Percentiles rank a stretch among this genome's conserved stretches.
Conservation (phyloP, 2,329 filamentous ascomycete genomes). For the Phaeoacremonium minimum region DNA sequence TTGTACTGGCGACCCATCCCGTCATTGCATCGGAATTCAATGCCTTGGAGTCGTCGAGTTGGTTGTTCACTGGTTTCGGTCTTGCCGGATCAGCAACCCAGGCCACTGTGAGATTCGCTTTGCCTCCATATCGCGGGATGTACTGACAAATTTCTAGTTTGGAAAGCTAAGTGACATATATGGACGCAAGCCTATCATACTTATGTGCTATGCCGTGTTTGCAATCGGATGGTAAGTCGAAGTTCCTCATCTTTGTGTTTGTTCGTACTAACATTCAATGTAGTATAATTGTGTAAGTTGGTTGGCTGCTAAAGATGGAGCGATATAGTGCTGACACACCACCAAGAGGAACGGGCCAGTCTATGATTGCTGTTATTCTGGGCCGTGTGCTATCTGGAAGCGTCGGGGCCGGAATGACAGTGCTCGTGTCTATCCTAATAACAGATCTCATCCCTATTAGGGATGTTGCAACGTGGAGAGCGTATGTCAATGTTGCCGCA, state of each 20-base stretch:
- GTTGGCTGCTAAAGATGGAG: not conserved
- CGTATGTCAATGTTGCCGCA: constrained; percentile 47
- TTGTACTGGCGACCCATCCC: constrained; percentile 64
- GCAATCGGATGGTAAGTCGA: constrained; percentile 38
- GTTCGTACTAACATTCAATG: not conserved
- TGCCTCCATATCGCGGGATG: not conserved
- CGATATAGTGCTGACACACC: not conserved
- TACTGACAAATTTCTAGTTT: constrained; percentile 24
- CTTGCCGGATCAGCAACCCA: constrained; percentile 48
- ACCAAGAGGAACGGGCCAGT: constrained; percentile 35
- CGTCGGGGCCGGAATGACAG: constrained; percentile 45
- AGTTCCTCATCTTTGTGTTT: not conserved
- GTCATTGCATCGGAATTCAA: constrained; percentile 58
- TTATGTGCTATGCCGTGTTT: constrained; percentile 46
- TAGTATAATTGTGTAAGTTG: constrained; percentile 22
- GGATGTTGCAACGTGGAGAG: constrained; percentile 49
- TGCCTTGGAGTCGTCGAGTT: constrained; percentile 50
- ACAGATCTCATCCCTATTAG: constrained; percentile 48
- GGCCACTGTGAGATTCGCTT: constrained; percentile 35
- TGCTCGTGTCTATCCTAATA: constrained; percentile 46
- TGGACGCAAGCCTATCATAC: constrained; percentile 45
- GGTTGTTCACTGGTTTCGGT: constrained; percentile 50
- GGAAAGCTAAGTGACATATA: constrained; percentile 56
- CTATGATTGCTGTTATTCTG: constrained; percentile 43
- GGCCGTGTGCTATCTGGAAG: constrained; percentile 48